Conservation (phyloP, 805 yeast genomes). For the Candida schatavii region DNA sequence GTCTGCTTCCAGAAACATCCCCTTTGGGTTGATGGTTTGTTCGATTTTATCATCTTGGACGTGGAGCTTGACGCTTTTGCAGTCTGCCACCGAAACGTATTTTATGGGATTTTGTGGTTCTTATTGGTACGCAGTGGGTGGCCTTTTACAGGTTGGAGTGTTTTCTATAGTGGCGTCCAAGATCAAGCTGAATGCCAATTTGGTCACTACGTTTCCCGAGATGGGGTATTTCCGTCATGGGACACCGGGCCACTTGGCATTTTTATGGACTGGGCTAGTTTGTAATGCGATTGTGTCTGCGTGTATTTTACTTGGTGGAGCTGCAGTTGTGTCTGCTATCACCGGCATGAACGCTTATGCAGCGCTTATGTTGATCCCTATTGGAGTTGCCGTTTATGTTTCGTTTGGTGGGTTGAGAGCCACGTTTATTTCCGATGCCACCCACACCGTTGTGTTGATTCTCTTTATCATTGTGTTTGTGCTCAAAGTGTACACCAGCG, state of each 20-base stretch:
- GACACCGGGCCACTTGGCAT: conserved; percentile 22
- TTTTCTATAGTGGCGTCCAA: conserved; percentile 33
- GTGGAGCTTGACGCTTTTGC: conserved; percentile 24
- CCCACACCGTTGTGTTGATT: conserved; percentile 22
- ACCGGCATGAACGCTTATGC: conserved; percentile 12
- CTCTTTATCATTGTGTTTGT: conserved; percentile 18
- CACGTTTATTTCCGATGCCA: conserved; percentile 25
- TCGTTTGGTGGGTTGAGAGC: conserved; percentile 25
- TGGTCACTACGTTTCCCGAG: conserved; percentile 31
- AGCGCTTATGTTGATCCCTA: conserved; percentile 22
- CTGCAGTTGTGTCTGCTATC: conserved; percentile 13
- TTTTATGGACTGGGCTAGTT: conserved; percentile 21
- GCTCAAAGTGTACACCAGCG: conserved; percentile 17
- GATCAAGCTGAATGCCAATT: conserved; percentile 28
- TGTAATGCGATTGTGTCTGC: conserved; percentile 21
- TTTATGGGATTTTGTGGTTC: conserved; percentile 20
- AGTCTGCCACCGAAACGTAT: conserved; percentile 19
- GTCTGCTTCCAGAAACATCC: conserved; percentile 15
- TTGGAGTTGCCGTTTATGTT: conserved; percentile 23
- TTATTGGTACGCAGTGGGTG: conserved; percentile 24
- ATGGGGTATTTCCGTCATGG: conserved; percentile 28
- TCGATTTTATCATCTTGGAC: conserved; percentile 26
- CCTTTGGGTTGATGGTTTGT: conserved; percentile 16
- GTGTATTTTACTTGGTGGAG: conserved; percentile 20
- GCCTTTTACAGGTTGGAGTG: conserved; percentile 27